Conservation (phyloP, 2,329 filamentous ascomycete genomes). For the Diaporthe batatas region DNA sequence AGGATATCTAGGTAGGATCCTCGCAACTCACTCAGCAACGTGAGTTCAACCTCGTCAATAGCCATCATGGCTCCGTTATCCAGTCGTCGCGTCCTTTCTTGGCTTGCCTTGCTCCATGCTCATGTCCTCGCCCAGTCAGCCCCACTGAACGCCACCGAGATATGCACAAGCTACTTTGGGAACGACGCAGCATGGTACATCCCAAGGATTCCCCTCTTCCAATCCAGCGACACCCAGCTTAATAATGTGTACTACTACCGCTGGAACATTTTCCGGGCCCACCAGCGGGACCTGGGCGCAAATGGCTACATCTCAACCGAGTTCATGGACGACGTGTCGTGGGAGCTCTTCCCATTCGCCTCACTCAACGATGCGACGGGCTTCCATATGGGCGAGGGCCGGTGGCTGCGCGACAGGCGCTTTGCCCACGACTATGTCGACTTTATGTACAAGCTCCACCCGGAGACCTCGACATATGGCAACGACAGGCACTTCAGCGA, state of each 20-base stretch:
- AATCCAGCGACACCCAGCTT: conserved; percentile 53
- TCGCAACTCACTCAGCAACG: neutral
- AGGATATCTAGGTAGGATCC: neutral
- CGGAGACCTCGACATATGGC: conserved; percentile 42
- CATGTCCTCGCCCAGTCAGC: neutral
- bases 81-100: neutral
- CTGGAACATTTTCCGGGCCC: conserved; percentile 58
- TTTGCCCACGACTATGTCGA: conserved; percentile 59
- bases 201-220: conserved; percentile 55
- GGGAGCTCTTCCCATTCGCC: conserved; percentile 57
- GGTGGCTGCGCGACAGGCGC: conserved; percentile 59
- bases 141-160: conserved; percentile 34
- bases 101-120: conserved; percentile 20
- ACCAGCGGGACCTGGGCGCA: conserved; percentile 58
- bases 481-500: conserved; percentile 59
- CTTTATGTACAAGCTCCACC: conserved; percentile 55
- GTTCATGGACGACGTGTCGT: conserved; percentile 58
- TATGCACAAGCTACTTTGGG: conserved; percentile 50
- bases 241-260: conserved; percentile 61
- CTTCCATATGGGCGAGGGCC: conserved; percentile 58
- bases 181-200: conserved; percentile 57
- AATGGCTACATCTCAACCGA: conserved; percentile 60
- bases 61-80: conserved; percentile 11
- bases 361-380: conserved; percentile 59
- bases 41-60: conserved; percentile 7